Evolutionary conservation across 2,329 filamentous ascomycete species (phyloP).

Genomic region (Rutstroemia sp.): DNA sequence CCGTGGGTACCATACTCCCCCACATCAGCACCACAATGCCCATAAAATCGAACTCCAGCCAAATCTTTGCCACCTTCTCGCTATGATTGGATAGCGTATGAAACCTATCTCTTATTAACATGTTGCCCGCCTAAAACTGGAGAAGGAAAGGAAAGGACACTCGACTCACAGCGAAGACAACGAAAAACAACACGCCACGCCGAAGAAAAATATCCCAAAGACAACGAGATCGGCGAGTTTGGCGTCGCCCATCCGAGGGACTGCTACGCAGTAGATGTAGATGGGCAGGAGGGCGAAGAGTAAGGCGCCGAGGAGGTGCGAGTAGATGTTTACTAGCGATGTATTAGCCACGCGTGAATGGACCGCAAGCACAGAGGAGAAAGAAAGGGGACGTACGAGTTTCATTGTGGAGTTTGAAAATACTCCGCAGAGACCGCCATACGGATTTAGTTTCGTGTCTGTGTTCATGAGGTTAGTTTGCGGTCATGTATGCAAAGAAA

Average conservation of each 20-base stretch:
- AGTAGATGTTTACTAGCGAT: slow-evolving; percentile 29
- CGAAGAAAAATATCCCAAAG: slow-evolving; percentile 33
- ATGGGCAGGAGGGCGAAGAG: slow-evolving; percentile 27
- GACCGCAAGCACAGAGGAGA: no score
- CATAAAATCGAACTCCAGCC: slow-evolving; percentile 33
- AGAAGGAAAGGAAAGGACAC: background rate
- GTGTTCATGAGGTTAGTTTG: background rate
- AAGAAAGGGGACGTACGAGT: background rate
- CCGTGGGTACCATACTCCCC: slow-evolving; percentile 33
- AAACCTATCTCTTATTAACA: slow-evolving; percentile 4
- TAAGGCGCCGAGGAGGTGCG: slow-evolving; percentile 38
- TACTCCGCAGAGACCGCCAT: background rate
- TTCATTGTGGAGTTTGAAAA: slow-evolving; percentile 1
- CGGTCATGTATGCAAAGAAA: no score
- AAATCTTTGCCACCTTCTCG: slow-evolving; percentile 26
- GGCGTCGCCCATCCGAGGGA: slow-evolving; percentile 29
- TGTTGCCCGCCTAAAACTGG: slow-evolving; percentile 7
- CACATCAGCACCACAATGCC: slow-evolving; percentile 34
- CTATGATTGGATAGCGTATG: slow-evolving; percentile 36
- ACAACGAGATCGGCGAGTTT: slow-evolving; percentile 30
- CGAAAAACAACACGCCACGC: slow-evolving; percentile 32
- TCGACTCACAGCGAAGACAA: slow-evolving; percentile 30
- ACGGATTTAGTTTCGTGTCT: background rate
- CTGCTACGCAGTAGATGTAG: slow-evolving; percentile 24
- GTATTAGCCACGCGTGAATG: background rate